phyloP scores from a whole-genome alignment of 1,284 basidiomycete genomes.

The Vanrija pseudolonga region DNA sequence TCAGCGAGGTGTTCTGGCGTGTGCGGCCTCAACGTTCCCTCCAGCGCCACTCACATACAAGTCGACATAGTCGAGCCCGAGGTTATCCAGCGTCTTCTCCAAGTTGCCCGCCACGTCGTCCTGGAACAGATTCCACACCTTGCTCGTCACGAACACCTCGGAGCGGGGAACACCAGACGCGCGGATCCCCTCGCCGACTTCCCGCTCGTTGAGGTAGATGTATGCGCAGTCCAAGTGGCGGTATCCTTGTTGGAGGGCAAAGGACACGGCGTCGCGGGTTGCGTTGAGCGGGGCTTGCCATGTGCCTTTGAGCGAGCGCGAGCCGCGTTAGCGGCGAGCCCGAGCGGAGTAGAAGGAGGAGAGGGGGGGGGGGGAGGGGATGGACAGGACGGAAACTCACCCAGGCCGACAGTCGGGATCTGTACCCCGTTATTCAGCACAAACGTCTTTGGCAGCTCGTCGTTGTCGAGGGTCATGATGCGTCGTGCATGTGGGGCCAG shows the following conservation, averaged over 20 bases:
- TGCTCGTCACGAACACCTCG: slow-evolving; percentile 78
- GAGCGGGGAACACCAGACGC: slow-evolving; percentile 69
- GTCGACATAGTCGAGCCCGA: slow-evolving; percentile 75
- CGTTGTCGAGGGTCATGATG: background rate
- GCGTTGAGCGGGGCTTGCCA: slow-evolving; percentile 1
- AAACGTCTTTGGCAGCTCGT: slow-evolving; percentile 50
- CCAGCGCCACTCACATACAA: slow-evolving; percentile 51
- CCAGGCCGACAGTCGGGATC: slow-evolving; percentile 68
- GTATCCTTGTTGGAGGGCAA: slow-evolving; percentile 51
- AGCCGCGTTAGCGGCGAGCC: too few relatives aligned
- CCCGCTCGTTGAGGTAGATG: slow-evolving; percentile 70
- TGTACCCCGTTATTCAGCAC: slow-evolving; percentile 62
- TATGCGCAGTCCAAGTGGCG: slow-evolving; percentile 69
- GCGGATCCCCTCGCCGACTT: slow-evolving; percentile 64
- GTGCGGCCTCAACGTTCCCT: too few relatives aligned
- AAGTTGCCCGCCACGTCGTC: slow-evolving; percentile 58
- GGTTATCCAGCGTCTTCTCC: slow-evolving; percentile 65
- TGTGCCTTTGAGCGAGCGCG: background rate
- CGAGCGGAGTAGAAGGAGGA: too few relatives aligned
- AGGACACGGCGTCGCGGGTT: slow-evolving; percentile 15
- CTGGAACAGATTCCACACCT: slow-evolving; percentile 29
- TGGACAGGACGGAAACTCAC: too few relatives aligned
- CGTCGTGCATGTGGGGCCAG: too few relatives aligned
- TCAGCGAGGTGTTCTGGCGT: background rate
- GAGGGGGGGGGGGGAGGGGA: too few relatives aligned